Conservation (phyloP, 305 asterid genomes). For the Rubia peregrina region DNA sequence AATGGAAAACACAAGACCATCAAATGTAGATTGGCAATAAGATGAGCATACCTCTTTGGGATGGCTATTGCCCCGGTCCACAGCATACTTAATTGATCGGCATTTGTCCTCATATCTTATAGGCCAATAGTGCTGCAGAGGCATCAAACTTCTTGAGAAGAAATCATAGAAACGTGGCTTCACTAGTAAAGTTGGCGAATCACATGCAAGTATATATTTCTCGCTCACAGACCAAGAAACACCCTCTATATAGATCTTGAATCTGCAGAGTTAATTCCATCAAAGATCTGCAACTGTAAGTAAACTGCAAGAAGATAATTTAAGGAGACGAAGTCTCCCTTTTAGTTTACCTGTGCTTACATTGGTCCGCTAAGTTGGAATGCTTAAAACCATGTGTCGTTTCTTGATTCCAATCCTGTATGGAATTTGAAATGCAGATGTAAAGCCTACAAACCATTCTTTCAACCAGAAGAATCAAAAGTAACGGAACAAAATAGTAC, state of each 20-base stretch:
- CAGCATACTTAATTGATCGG: slow-evolving; percentile 77
- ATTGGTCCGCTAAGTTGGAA: slow-evolving; percentile 81
- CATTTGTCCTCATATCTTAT: slow-evolving; percentile 66
- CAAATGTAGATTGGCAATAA: neutral
- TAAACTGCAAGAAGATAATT: neutral
- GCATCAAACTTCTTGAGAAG: slow-evolving; percentile 73
- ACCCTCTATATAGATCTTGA: slow-evolving; percentile 89
- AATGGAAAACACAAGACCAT: no score
- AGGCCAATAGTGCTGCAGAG: slow-evolving; percentile 92
- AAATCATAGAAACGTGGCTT: slow-evolving; percentile 70
- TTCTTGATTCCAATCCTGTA: slow-evolving; percentile 73
- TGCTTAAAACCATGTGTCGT: slow-evolving; percentile 58
- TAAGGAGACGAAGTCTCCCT: neutral
- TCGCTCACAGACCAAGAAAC: slow-evolving; percentile 94
- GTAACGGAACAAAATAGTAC: no score
- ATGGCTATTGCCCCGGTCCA: slow-evolving; percentile 80
- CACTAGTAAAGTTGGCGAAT: slow-evolving; percentile 62
- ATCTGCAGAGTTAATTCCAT: slow-evolving; percentile 32
- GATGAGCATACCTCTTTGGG: slow-evolving; percentile 2
- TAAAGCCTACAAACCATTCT: neutral
- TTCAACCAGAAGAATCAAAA: no score
- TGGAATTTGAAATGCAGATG: neutral
- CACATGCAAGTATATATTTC: slow-evolving; percentile 85
- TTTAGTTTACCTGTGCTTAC: slow-evolving; percentile 45
- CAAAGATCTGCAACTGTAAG: neutral